Conservation (phyloP, 1,284 basidiomycete species). For the Ganoderma resinaceum region DNA sequence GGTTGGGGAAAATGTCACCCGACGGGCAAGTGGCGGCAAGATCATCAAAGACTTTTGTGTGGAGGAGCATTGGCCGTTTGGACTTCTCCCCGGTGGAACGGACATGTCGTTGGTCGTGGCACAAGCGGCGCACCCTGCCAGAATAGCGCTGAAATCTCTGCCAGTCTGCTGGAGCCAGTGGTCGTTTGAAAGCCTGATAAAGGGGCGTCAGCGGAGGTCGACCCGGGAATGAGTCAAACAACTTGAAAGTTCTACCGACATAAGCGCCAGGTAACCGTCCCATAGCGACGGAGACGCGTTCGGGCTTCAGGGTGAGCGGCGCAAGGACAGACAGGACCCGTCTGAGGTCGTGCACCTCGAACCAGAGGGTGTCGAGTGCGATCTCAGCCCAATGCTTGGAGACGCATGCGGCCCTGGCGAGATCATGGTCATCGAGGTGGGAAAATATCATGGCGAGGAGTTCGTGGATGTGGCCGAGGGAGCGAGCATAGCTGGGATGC, state of each 20-base stretch:
- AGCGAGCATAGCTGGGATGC: conserved; percentile 14
- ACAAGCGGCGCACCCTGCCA: conserved; percentile 52
- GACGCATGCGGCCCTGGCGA: conserved; percentile 35
- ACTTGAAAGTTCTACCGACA: conserved; percentile 20
- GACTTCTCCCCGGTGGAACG: conserved; percentile 23
- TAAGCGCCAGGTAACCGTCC: conserved; percentile 22
- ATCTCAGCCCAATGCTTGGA: conserved; percentile 39
- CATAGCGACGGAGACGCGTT: conserved; percentile 17
- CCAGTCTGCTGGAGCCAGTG: conserved; percentile 60
- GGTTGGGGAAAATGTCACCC: conserved; percentile 60
- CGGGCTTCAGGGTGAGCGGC: conserved; percentile 41
- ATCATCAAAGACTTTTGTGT: conserved; percentile 50
- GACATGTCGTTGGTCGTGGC: conserved; percentile 31
- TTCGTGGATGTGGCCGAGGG: conserved; percentile 35
- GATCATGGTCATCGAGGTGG: conserved; percentile 36
- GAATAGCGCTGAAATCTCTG: conserved; percentile 60
- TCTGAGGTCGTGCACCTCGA: conserved; percentile 44
- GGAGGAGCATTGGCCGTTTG: conserved; percentile 26
- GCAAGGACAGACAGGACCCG: conserved; percentile 55
- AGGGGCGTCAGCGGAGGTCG: conserved; percentile 7
- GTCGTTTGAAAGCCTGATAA: conserved; percentile 49
- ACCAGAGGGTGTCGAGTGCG: conserved; percentile 39
- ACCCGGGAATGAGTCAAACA: background rate
- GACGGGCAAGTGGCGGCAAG: conserved; percentile 57
- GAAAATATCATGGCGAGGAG: conserved; percentile 37